Conservation (phyloP, 176 grass and related monocot genomes). For the Oryza punctata region DNA sequence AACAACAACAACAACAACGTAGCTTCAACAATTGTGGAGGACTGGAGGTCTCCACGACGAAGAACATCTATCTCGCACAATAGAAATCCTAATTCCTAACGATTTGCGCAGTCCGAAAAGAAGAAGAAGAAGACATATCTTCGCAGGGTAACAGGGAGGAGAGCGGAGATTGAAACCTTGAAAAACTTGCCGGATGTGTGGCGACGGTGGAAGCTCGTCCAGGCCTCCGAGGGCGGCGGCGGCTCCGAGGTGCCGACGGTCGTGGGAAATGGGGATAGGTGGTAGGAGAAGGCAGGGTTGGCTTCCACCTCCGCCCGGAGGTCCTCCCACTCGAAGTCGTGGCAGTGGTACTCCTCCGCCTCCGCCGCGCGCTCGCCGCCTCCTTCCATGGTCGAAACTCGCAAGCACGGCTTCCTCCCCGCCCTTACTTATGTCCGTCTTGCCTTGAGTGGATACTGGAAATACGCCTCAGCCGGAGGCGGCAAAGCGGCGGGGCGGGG, state of each 20-base stretch:
- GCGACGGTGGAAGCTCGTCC: conserved; percentile 86
- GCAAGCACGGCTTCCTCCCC: neutral
- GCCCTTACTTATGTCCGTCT: neutral
- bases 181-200: conserved; percentile 82
- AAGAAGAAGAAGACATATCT: neutral
- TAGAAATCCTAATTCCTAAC: neutral
- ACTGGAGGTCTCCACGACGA: too few species aligned
- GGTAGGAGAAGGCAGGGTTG: conserved; percentile 61
- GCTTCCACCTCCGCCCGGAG: conserved; percentile 66
- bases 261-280: conserved; percentile 48
- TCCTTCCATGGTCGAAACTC: neutral
- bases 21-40: too few species aligned
- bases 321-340: conserved; percentile 87
- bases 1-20: too few species aligned
- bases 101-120: too few species aligned
- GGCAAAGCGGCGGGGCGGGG: neutral
- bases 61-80: too few species aligned
- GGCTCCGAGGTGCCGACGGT: conserved; percentile 11
- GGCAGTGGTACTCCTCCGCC: conserved; percentile 77
- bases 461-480: neutral
- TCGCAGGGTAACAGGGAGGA: neutral
- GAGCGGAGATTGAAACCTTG: conserved; percentile 46
- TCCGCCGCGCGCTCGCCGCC: conserved; percentile 35
- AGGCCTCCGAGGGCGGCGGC: conserved; percentile 48
- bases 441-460: too few species aligned